Evolutionary conservation across 2,329 filamentous ascomycete genomes (phyloP).

Genomic region (Cryphonectria parasitica): DNA sequence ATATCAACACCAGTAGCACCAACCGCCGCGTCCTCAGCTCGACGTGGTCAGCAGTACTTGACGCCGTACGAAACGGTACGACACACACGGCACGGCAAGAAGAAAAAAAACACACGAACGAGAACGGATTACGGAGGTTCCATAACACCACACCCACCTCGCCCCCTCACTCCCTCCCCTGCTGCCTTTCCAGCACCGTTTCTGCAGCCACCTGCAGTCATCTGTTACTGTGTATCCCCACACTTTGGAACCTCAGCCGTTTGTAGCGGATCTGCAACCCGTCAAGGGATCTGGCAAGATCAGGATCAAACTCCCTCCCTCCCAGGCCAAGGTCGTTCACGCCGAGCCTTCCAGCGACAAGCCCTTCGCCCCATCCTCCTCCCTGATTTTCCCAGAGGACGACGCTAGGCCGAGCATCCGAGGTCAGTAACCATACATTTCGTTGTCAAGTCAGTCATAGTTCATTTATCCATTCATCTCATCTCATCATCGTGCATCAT

Average conservation of each 20-base stretch:
- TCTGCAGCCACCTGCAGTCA: background rate
- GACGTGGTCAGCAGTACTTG: background rate
- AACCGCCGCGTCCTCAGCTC: background rate
- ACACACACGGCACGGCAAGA: background rate
- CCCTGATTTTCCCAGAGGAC: conserved; percentile 4
- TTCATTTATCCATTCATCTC: conserved; percentile 7
- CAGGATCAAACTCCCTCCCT: conserved; percentile 13
- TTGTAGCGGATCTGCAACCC: conserved; percentile 19
- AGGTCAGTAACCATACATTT: conserved; percentile 10
- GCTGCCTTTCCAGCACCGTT: conserved; percentile 2
- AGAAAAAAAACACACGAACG: background rate
- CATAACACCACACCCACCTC: background rate
- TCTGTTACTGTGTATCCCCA: conserved; percentile 13
- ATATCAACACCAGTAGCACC: background rate
- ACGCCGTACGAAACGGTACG: background rate
- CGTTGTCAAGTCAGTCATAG: background rate
- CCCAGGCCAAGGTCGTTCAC: background rate
- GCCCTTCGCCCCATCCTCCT: conserved; percentile 8
- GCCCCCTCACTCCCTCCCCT: background rate
- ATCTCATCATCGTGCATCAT: conserved; percentile 7
- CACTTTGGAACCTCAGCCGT: conserved; percentile 3
- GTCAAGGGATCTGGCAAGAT: conserved; percentile 18
- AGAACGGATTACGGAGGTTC: background rate
- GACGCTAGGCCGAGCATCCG: conserved; percentile 4
- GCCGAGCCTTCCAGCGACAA: conserved; percentile 10